A percentile compares a stretch with the other conserved stretches of the same genome.
phyloP scores from a whole-genome alignment of 768 basidiomycete genomes.

The Multifurca ochricompacta region DNA sequence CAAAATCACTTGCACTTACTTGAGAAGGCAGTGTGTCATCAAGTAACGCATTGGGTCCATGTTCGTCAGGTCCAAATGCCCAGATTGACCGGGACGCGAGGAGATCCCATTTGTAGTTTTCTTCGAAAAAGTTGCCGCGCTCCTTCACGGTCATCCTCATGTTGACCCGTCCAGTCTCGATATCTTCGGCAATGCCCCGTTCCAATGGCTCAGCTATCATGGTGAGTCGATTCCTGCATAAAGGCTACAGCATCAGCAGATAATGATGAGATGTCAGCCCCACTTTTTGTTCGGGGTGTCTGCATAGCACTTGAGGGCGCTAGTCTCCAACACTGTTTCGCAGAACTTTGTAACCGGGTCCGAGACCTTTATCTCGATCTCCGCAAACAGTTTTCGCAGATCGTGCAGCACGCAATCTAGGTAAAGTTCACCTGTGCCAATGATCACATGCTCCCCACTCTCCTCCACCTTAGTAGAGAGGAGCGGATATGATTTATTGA shows the following conservation, averaged over 20 bases:
- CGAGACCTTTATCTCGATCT: slow-evolving; percentile 99
- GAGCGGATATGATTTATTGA: slow-evolving; percentile 97
- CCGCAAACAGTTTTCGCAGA: slow-evolving; percentile 81
- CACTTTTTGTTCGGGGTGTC: slow-evolving; percentile 99
- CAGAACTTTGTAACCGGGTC: slow-evolving; percentile 98
- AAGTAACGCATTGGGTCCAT: slow-evolving; percentile 85
- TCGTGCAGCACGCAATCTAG: slow-evolving; percentile 97
- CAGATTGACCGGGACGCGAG: slow-evolving; percentile 97
- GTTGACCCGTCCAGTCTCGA: slow-evolving; percentile 86
- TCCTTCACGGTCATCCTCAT: slow-evolving; percentile 96
- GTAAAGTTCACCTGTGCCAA: slow-evolving; percentile 96
- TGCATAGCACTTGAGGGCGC: slow-evolving; percentile 96
- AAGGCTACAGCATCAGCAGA: slow-evolving; percentile 12
- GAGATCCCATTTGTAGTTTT: slow-evolving; percentile 97
- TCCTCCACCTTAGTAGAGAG: slow-evolving; percentile 96
- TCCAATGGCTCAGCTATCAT: slow-evolving; percentile 99
- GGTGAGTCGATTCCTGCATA: slow-evolving; percentile 84
- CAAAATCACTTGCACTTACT: slow-evolving; percentile 33
- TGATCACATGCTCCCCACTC: slow-evolving; percentile 93
- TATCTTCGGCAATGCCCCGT: slow-evolving; percentile 91
- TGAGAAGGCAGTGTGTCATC: slow-evolving; percentile 96
- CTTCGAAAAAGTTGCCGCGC: slow-evolving; percentile 91
- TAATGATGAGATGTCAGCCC: slow-evolving; percentile 25
- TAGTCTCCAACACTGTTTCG: slow-evolving; percentile 97
- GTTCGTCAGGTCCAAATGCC: slow-evolving; percentile 98